A percentile compares a stretch with the other conserved stretches of the same genome.
Conservation (phyloP, 257 asterid genomes). For the Fraxinus pennsylvanica region DNA sequence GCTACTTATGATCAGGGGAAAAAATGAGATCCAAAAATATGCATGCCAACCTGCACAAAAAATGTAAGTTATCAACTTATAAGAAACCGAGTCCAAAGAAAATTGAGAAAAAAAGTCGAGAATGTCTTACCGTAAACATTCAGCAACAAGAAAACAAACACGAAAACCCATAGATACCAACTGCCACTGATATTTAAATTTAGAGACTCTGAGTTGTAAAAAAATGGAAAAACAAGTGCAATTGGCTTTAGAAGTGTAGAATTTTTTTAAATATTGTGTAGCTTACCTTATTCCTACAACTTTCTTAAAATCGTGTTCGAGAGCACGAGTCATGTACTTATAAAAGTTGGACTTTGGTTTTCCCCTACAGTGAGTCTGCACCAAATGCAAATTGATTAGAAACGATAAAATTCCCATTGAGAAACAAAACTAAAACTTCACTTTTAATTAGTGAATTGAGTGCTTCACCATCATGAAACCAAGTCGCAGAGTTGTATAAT, state of each 20-base stretch:
- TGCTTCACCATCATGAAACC: constrained; percentile 47
- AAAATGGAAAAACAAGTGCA: not conserved
- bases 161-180: constrained; percentile 80
- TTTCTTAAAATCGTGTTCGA: constrained; percentile 50
- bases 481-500: constrained; percentile 44
- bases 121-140: constrained; percentile 56
- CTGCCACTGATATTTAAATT: constrained; percentile 38
- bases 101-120: not conserved
- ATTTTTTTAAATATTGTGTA: too few species aligned
- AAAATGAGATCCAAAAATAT: constrained; percentile 72
- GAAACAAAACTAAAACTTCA: not conserved
- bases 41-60: constrained; percentile 67
- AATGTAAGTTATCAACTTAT: too few species aligned
- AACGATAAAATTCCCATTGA: not conserved
- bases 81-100: too few species aligned
- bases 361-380: constrained; percentile 40
- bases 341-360: constrained; percentile 49
- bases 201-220: not conserved
- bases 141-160: constrained; percentile 59
- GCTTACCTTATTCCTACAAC: constrained; percentile 54
- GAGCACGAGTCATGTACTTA: constrained; percentile 51
- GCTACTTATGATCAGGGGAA: constrained; percentile 54
- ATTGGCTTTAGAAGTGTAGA: not conserved
- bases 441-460: not conserved
- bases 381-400: not conserved